Base-by-base conservation (phyloP, 306 rosid genomes). In the Bauhinia variegata region DNA sequence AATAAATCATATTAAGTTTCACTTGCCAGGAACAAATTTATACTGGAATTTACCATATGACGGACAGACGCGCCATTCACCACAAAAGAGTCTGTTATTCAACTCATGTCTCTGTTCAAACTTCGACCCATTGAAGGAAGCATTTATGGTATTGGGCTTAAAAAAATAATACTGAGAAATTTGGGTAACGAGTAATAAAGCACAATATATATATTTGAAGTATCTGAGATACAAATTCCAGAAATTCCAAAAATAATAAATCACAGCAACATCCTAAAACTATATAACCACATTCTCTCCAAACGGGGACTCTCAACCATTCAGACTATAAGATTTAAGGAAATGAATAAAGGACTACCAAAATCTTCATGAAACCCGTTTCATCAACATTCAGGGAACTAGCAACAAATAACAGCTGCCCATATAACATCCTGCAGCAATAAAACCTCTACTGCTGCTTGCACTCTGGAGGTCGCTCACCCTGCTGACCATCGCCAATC, bases 381-480 rank as follows among this genome's bases (percentile, higher is more conserved):
- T 60, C 63, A 50, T 61, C 66, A 54, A 73, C 67, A 75, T 50
- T 46, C 67, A 60, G 43, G 33, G n/a, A 65, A 52, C 65, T 66
- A 67, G 69, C 36, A 14, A 34, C 66, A 49, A 57, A 66, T 55
- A 50, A 16, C 79, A 44, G 46, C 66, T 51, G 39, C 64, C 60
- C 51, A n/a, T 18, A 10, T 52, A 30, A 46, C 7, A 23, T 23
- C 19, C 63, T 5, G 72, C 48, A 73, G 8, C 60, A 53, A 64
- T 52, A 38, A 37, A 59, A 23, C 67, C 32, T 73, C 74, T 88
- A 91, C 91, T 88, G 97, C 74, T 87, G 96, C 87, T 91, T 88
- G 96, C 97, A 91, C 70, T 88, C 97, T 13, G 96, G 89, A 49
- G 97, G 97, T 36, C 88, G 78, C 87, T 88, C 96, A 2, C 91